A percentile compares a stretch with the other conserved stretches of the same genome.
phyloP scores from a whole-genome alignment of 441 rosid genomes.

The Syzygium malaccense region DNA sequence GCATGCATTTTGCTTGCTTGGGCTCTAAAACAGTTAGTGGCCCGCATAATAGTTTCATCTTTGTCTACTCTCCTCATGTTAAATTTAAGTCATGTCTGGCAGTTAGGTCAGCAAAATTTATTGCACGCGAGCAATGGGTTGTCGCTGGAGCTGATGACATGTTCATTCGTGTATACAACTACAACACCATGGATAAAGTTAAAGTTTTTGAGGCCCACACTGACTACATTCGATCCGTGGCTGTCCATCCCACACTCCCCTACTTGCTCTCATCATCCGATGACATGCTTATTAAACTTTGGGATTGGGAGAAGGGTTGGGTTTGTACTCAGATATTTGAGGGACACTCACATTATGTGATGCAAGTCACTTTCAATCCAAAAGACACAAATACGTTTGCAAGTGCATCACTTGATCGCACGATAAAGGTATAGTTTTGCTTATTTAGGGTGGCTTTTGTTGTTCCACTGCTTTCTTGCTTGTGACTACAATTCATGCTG shows the following conservation, averaged over 20 bases:
- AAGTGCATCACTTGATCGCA: slow-evolving; percentile 85
- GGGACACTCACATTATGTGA: slow-evolving; percentile 89
- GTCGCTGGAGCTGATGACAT: slow-evolving; percentile 88
- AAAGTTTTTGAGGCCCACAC: slow-evolving; percentile 84
- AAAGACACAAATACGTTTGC: slow-evolving; percentile 73
- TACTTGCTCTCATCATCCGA: slow-evolving; percentile 75
- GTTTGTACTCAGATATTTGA: slow-evolving; percentile 59
- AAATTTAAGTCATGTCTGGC: background rate
- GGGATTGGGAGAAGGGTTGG: slow-evolving; percentile 98
- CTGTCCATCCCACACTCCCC: slow-evolving; percentile 76
- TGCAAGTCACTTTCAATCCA: slow-evolving; percentile 83
- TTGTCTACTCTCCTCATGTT: background rate
- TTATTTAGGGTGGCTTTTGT: background rate
- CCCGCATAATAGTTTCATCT: background rate
- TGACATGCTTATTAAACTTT: slow-evolving; percentile 90
- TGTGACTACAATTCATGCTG: background rate
- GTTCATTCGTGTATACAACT: slow-evolving; percentile 69
- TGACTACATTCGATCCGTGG: slow-evolving; percentile 71
- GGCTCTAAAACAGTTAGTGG: background rate
- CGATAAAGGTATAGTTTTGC: slow-evolving; percentile 46
- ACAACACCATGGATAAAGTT: slow-evolving; percentile 62
- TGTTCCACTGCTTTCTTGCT: background rate
- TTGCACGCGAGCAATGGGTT: slow-evolving; percentile 75
- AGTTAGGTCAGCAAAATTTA: slow-evolving; percentile 19
- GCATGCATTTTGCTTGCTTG: background rate